Base-by-base conservation (phyloP, 805 yeast genomes). In the Metschnikowia orientalis region DNA sequence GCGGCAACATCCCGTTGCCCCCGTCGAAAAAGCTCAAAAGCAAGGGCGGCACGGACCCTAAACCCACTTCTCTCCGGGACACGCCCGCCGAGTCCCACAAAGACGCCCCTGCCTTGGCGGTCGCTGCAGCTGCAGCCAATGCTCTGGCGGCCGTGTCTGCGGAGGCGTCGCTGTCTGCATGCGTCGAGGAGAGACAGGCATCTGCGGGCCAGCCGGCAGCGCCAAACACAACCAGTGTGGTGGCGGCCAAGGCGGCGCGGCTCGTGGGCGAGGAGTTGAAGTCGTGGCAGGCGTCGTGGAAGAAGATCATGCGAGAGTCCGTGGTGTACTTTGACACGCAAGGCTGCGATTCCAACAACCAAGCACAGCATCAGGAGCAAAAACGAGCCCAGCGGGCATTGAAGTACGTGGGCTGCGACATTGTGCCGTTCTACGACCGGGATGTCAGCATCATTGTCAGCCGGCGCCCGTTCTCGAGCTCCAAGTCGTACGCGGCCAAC, bases 381-480 rank as follows among this genome's bases (percentile, higher is more conserved):
- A 67, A 60, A 27, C 60, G 63, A 30, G 75, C 76, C 3, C 47
- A 57, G 9, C 59, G 61, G 41, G 59, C 73, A 18, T 65, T 74
- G 41, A 60, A 56, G 34, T 66, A 57, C 45, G 71, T 71, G n/a
- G 75, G 76, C 3, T 71, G 76, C 35, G 60, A 52, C 8, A 58
- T 71, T 5, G 48, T 66, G 8, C 63, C 69, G 1, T 57, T 65
- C 26, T 75, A 70, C 44, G 79, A 72, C 41, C 69, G 84, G 71
- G 42, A 59, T 24, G 72, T 66, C 12, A 85, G 95, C 8, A 85
- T 88, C 33, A 88, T 90, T 17, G 75, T 90, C 14, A 77, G 92
- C 9, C 69, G 79, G 43, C 68, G 95, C 39, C 52, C 68, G 30
- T 61, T 63, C 53, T 56, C 67, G 47, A 42, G 69, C 37, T 48